A percentile compares a stretch with the other conserved stretches of the same genome.
Evolutionary conservation across 495 filamentous ascomycete genomes (phyloP).

Genomic region (Aspergillus hancockii): DNA sequence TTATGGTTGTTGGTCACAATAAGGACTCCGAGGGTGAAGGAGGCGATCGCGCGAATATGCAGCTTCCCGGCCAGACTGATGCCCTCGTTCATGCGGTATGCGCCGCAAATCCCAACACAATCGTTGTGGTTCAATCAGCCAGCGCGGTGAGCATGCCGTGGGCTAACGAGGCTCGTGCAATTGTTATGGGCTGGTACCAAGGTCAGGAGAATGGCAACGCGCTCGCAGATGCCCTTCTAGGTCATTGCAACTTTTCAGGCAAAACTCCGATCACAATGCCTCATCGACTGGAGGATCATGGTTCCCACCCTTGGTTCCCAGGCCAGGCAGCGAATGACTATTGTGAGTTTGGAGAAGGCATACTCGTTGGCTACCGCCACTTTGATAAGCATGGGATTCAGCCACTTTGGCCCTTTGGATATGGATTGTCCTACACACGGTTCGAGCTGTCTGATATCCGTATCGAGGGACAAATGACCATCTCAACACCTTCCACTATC

Average conservation of each 20-base stretch:
- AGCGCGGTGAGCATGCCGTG: constrained; percentile 66
- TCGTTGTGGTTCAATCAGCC: constrained; percentile 10
- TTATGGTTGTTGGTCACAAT: constrained; percentile 9
- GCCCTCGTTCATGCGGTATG: constrained; percentile 1
- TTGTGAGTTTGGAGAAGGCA: constrained; percentile 44
- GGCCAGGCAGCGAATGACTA: constrained; percentile 53
- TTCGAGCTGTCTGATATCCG: constrained; percentile 45
- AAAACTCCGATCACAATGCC: constrained; percentile 60
- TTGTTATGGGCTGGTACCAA: constrained; percentile 64
- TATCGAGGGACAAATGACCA: background rate
- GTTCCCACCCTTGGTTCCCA: constrained; percentile 63
- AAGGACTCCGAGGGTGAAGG: constrained; percentile 13
- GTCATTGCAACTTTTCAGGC: constrained; percentile 51
- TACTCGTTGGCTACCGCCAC: constrained; percentile 74
- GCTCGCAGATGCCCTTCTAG: constrained; percentile 56
- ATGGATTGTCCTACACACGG: constrained; percentile 70
- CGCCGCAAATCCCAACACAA: background rate
- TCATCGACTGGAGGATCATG: constrained; percentile 57
- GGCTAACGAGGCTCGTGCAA: constrained; percentile 60
- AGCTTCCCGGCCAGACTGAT: constrained; percentile 7
- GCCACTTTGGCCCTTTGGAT: constrained; percentile 71
- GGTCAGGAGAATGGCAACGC: constrained; percentile 58
- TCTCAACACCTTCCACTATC: background rate
- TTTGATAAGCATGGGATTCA: constrained; percentile 62
- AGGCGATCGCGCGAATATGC: constrained; percentile 1